Base-by-base conservation (phyloP, 768 basidiomycete species). In the Mycena floridula region DNA sequence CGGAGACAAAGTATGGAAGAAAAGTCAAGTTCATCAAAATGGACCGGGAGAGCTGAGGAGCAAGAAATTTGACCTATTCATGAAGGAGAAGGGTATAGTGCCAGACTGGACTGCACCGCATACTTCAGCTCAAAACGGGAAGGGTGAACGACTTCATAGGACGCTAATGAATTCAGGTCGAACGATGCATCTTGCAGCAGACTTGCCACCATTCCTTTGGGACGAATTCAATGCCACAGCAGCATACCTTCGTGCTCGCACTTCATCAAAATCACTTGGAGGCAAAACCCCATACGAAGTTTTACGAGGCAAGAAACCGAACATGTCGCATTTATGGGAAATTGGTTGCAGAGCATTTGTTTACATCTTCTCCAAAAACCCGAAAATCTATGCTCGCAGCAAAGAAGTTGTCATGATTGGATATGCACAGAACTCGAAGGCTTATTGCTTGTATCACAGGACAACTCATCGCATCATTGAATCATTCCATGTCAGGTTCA, bases 261-360 rank as follows among this genome's bases (percentile, higher is more conserved):
- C 44, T 2, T 43, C 58, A 7, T 49, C 46, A 3, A 28, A 35
- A 23, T 39, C 57, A 25, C 45, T 50, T 0, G 18, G 18, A 0
- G 32, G 37, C n/a, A 35, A 24, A 0, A 56, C 58, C 1, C 50
- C 58, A 3, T 51, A 37, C 25, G 54, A 59, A 40, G 3, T 23
- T 2, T 57, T 49, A 44, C 48, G 45, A n/a, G 51, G 53, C n/a
- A 4, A 18, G 3, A 30, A 30, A 30, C 28, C 28, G 9, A n/a
- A 30, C 28, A 9, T 30, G 9, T 9, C 9, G 9, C 28, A 50
- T 48, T 15, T 59, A 58, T 44, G 59, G 2, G 57, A 58, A 32
- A 54, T 58, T 7, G 62, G 62, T 4, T 59, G 46, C 5, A 22
- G 43, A 1, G 57, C 54, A 0, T 61, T 52, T 24, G 57, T 59